Percentiles rank a stretch among this genome's conserved stretches.
phyloP scores from a whole-genome alignment of 176 grass and related monocot species.

The Rhynchospora breviuscula region DNA sequence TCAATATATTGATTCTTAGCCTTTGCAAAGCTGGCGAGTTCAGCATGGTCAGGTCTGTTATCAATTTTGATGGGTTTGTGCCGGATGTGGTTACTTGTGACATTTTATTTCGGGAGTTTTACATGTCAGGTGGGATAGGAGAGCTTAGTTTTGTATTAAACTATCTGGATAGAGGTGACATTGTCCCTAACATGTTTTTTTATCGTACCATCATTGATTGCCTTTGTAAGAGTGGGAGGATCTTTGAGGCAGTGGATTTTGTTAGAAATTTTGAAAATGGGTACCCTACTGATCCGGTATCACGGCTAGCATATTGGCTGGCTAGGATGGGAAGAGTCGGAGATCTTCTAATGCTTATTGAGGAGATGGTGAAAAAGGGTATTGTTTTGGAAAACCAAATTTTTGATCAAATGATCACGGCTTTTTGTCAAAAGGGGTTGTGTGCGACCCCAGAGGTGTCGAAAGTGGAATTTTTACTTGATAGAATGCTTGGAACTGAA shows the following conservation, averaged over 20 bases:
- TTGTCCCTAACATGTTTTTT: conserved; percentile 52
- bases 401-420: conserved; percentile 66
- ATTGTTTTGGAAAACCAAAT: conserved; percentile 47
- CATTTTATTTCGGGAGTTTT: conserved; percentile 72
- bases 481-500: conserved; percentile 61
- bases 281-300: conserved; percentile 40
- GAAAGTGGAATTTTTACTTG: conserved; percentile 52
- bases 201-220: conserved; percentile 60
- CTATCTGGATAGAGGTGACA: conserved; percentile 39
- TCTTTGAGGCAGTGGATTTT: conserved; percentile 47
- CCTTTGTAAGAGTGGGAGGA: conserved; percentile 64
- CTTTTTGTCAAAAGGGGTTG: conserved; percentile 72
- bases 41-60: conserved; percentile 47
- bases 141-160: conserved; percentile 59
- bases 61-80: conserved; percentile 57
- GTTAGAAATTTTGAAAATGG: conserved; percentile 51
- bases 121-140: conserved; percentile 35
- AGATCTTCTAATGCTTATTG: conserved; percentile 52
- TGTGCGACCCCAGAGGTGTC: conserved; percentile 39
- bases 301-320: conserved; percentile 69
- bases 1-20: conserved; percentile 63
- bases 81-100: conserved; percentile 79
- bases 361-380: conserved; percentile 59
- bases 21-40: conserved; percentile 73
- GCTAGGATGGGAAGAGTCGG: conserved; percentile 42